These are phyloP conservation scores for Rubia peregrina DNA, from an alignment of 305 asterid genomes.

Conservation along the genomic window DNA sequence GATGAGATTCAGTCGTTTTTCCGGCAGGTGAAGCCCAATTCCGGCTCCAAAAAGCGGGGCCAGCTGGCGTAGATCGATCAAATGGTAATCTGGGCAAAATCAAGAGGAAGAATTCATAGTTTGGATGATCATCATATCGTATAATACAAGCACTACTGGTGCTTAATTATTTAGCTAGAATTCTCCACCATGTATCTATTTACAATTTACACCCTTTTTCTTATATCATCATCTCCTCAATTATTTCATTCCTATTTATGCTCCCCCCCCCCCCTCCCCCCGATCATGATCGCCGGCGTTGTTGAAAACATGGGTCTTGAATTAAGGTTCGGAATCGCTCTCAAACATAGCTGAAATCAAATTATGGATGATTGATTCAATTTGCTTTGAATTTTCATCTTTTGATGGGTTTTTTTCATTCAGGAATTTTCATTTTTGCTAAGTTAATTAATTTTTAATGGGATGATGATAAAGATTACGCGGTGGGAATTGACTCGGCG, in stretches of 20 bases:
- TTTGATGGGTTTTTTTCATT: too few relatives aligned
- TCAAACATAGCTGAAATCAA: too few relatives aligned
- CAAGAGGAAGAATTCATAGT: neutral
- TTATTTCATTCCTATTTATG: slow-evolving; percentile 11
- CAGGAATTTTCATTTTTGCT: too few relatives aligned
- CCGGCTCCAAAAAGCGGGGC: slow-evolving; percentile 15
- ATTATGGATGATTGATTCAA: too few relatives aligned
- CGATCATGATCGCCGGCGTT: neutral
- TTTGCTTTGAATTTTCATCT: too few relatives aligned
- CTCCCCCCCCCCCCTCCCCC: neutral
- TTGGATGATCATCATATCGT: neutral
- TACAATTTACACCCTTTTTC: neutral
- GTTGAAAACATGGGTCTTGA: neutral
- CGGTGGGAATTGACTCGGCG: neutral
- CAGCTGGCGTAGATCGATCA: neutral
- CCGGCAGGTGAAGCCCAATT: slow-evolving; percentile 14
- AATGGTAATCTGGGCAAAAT: neutral
- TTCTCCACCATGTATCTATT: neutral
- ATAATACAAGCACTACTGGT: neutral
- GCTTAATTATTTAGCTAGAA: neutral
- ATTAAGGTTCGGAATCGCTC: too few relatives aligned
- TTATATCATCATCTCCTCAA: neutral
- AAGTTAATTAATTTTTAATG: neutral
- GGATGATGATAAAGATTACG: slow-evolving; percentile 2
- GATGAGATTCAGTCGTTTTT: slow-evolving; percentile 58